Evolutionary conservation across 129 eudicot genomes (phyloP), one percentile per base, ranked within the genome.

Genomic region (Artemisia tridentata): DNA sequence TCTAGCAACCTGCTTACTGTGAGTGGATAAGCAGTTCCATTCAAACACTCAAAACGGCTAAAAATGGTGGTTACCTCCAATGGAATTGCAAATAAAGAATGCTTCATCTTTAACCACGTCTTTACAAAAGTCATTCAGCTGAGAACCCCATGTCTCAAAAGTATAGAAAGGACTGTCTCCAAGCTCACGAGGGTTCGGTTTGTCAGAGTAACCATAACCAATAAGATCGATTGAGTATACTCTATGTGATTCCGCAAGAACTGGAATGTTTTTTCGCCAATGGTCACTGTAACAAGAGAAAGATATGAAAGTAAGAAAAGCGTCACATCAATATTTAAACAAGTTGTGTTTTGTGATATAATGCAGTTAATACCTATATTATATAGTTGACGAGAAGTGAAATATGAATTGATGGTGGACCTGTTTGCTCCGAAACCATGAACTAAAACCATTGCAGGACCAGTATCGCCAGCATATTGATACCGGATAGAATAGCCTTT

Each of bases 381-480:
- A 88, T 29, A 72, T 31, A 82, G 87, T 87, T 77, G 84, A 81
- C 38, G 72, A 72, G 81, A 88, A 63, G 83, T 78, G 75, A 82
- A 87, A 81, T 83, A 79, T 84, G 87, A 86, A 75, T 38, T 83
- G 79, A 76, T 78, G 82, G 82, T 71, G 73, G 80, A 92, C 98
- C 98, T 93, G 98, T 93, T 93, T 78, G 98, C 98, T 80, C 98
- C 98, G 74, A 93, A 93, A 58, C 98, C 98, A 77, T 93, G 98
- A 72, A 93, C 79, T 66, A 90, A 69, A 73, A 93, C 87, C 65
- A 93, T 57, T 14, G 99, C 88, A 75, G 93, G 99, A 52, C 97
- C 99, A 57, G 61, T 82, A 72, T 64, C 83, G 18, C 99, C 99
- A 69, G 88, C 82, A 63, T 69, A 85, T 71, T 90, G 97, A 61